Evolutionary conservation across 305 asterid species (phyloP).

Genomic region (Fraxinus latifolia): DNA sequence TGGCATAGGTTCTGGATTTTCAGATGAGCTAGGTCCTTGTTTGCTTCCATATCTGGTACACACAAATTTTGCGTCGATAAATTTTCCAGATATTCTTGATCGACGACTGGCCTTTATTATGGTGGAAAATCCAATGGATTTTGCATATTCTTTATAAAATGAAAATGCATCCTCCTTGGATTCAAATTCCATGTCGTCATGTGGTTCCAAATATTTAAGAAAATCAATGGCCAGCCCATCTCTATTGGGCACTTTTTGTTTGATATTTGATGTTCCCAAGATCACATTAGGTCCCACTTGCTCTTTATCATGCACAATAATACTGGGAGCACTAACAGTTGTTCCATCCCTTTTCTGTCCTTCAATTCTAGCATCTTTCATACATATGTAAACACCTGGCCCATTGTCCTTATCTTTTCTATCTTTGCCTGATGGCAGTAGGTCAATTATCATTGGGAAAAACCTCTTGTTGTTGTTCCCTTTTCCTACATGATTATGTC

Average conservation of each 20-base stretch:
- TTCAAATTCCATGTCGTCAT: constrained; percentile 44
- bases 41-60: constrained; percentile 47
- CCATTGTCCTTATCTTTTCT: constrained; percentile 18
- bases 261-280: not conserved
- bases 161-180: constrained; percentile 53
- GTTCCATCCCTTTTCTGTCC: constrained; percentile 23
- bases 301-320: not conserved
- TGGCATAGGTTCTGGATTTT: constrained; percentile 24
- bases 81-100: constrained; percentile 51
- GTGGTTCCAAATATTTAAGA: constrained; percentile 28
- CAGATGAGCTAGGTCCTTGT: constrained; percentile 28
- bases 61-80: constrained; percentile 55
- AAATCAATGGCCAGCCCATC: constrained; percentile 19
- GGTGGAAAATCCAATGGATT: constrained; percentile 39
- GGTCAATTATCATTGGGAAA: constrained; percentile 31
- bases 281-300: not conserved
- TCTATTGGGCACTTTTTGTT: constrained; percentile 17
- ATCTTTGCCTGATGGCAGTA: constrained; percentile 25
- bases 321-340: constrained; percentile 18
- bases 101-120: constrained; percentile 56
- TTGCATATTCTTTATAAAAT: constrained; percentile 42
- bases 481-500: not conserved
- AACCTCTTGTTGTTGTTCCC: not conserved
- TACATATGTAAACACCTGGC: not conserved
- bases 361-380: constrained; percentile 17